Percentiles rank a stretch among this genome's conserved stretches.
These are phyloP conservation scores for Calonectria montana DNA, from an alignment of 2,329 filamentous ascomycete genomes.

Conservation along the genomic window DNA sequence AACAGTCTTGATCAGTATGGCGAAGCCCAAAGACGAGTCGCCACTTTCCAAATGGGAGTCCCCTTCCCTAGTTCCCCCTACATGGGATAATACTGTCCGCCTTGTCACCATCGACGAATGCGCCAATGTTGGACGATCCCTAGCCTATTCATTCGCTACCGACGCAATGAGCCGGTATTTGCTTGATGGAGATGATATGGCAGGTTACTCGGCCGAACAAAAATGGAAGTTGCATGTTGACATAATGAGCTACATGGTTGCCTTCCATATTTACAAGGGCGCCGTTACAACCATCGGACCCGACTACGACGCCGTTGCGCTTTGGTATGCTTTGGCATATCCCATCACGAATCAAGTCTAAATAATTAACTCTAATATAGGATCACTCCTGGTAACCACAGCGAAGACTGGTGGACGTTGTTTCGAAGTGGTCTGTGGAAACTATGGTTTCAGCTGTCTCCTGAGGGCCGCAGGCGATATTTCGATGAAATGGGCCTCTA, in stretches of 20 bases:
- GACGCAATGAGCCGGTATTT: slow-evolving; percentile 82
- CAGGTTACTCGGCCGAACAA: slow-evolving; percentile 70
- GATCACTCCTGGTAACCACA: slow-evolving; percentile 81
- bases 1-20: slow-evolving; percentile 54
- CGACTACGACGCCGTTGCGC: slow-evolving; percentile 80
- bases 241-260: slow-evolving; percentile 82
- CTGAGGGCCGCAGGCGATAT: slow-evolving; percentile 79
- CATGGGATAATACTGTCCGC: slow-evolving; percentile 69
- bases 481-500: slow-evolving; percentile 82
- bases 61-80: slow-evolving; percentile 62
- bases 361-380: slow-evolving; percentile 51
- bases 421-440: slow-evolving; percentile 83
- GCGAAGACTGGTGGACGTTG: slow-evolving; percentile 78
- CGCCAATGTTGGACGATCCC: slow-evolving; percentile 75
- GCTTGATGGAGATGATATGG: slow-evolving; percentile 76
- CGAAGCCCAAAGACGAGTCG: slow-evolving; percentile 49
- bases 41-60: slow-evolving; percentile 43
- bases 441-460: slow-evolving; percentile 78
- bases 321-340: slow-evolving; percentile 70
- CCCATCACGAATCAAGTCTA: background rate
- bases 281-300: slow-evolving; percentile 80
- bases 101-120: slow-evolving; percentile 74
- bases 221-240: slow-evolving; percentile 82
- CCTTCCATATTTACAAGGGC: slow-evolving; percentile 79
- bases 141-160: slow-evolving; percentile 81